Base-by-base conservation (phyloP, 371 early-diverging fungal genomes). In the Encephalitozoon romaleae region DNA sequence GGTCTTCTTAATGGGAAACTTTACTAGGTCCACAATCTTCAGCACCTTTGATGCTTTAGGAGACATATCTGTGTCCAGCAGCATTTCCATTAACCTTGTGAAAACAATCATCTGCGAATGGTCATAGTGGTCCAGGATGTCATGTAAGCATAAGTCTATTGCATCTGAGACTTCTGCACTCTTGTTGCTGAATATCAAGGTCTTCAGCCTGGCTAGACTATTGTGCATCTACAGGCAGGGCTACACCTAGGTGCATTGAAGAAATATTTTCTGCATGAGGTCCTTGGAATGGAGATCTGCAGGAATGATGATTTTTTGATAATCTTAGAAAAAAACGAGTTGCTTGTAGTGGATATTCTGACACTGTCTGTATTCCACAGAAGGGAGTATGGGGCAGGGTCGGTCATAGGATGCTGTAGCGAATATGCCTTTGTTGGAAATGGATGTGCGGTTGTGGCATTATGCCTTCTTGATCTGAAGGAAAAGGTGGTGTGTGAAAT, bases 1-100 rank as follows among this genome's bases (percentile, higher is more conserved):
- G 30, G 15, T 12, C 53, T 74, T 77, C 47, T 77, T 71, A 32
- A 71, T 34, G 9, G 77, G 77, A 30, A 77, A 71, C 71, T 52
- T 72, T 5, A 77, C 25, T 11, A 69, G 38, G 66, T 77, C 59
- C 1, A 67, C 41, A 25, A 77, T 65, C 39, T 41, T 67, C 15
- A 53, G 21, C 9, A 15, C 70, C 45, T 28, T 26, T 8, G 45
- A 21, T 53, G 68, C 39, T 30, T 54, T 63, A 4, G 5, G 3
- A n/a, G 34, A 34, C 21, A 38, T 30, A 2, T 38, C 30, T 32
- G 59, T 38, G 6, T 59, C 59, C 15, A 32, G 18, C 30, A 59
- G 59, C 32, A 59, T 59, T 34, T 59, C 59, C 25, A 59, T n/a
- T 34, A 59, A 34, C 38, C 59, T 34, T 34, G 59, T 38, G 21